Evolutionary conservation across 2,329 filamentous ascomycete genomes (phyloP).

Genomic region (Epichloe glyceriae): DNA sequence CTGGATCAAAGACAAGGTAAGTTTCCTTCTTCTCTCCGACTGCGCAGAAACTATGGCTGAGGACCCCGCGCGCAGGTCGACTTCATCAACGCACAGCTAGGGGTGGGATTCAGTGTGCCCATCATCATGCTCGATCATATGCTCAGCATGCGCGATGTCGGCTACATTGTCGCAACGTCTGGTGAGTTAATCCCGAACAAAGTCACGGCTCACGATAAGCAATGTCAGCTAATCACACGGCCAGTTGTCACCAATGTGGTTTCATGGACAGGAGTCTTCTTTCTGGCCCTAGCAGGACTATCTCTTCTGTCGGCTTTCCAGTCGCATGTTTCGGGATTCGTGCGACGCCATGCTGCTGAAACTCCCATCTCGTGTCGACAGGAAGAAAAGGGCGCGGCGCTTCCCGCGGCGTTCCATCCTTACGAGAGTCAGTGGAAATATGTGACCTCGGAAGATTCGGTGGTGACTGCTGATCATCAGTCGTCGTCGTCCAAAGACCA

Average conservation of each 20-base stretch:
- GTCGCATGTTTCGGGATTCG: not conserved
- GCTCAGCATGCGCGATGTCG: constrained; percentile 22
- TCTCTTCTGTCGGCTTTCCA: not conserved
- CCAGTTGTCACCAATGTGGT: constrained; percentile 22
- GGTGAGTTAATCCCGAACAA: constrained; percentile 17
- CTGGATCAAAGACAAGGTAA: constrained; percentile 22
- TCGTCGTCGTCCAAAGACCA: not conserved
- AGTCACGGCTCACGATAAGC: too few relatives aligned
- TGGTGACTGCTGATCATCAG: not conserved
- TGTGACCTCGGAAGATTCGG: constrained; percentile 1
- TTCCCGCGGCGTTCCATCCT: not conserved
- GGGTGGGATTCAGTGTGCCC: constrained; percentile 36
- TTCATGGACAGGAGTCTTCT: constrained; percentile 22
- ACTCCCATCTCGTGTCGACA: not conserved
- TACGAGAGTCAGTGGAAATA: constrained; percentile 1
- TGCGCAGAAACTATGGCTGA: not conserved
- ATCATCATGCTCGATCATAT: constrained; percentile 31
- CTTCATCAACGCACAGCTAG: constrained; percentile 37
- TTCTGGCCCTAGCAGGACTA: constrained; percentile 11
- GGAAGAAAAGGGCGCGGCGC: not conserved
- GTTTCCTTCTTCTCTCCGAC: not conserved
- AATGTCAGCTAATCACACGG: constrained; percentile 6
- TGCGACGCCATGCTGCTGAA: not conserved
- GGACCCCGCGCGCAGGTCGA: constrained; percentile 25
- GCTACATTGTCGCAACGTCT: constrained; percentile 30